phyloP scores from a whole-genome alignment of 805 yeast species.

The Ogataea degrootiae region DNA sequence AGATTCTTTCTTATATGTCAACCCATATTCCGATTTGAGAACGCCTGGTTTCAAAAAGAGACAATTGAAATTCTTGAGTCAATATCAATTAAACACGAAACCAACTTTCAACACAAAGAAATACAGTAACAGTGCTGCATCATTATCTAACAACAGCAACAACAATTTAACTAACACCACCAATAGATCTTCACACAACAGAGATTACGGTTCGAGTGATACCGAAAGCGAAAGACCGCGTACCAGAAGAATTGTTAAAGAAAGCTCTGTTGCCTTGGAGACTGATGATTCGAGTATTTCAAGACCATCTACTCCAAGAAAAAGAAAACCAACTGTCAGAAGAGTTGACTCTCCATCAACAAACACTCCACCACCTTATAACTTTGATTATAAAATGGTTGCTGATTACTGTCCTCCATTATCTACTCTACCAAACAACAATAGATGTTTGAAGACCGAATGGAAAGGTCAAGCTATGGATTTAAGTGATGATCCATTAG shows the following conservation, averaged over 20 bases:
- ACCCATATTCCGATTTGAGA: constrained; percentile 46
- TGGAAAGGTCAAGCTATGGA: constrained; percentile 99
- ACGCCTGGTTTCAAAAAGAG: constrained; percentile 40
- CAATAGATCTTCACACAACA: constrained; percentile 10
- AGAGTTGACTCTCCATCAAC: constrained; percentile 18
- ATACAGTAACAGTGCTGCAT: constrained; percentile 8
- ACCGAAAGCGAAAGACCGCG: constrained; percentile 47
- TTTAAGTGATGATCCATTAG: constrained; percentile 69
- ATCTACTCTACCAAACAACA: constrained; percentile 59
- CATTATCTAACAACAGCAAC: constrained; percentile 9
- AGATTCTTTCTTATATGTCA: constrained; percentile 42
- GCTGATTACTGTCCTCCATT: constrained; percentile 82
- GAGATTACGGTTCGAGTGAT: constrained; percentile 27
- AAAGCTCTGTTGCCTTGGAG: constrained; percentile 29
- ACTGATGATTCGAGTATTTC: constrained; percentile 26
- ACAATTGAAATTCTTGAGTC: constrained; percentile 49
- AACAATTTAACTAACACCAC: constrained; percentile 25
- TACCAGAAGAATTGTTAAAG: constrained; percentile 53
- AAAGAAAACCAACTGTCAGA: constrained; percentile 29
- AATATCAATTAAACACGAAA: constrained; percentile 36
- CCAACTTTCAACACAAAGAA: constrained; percentile 5
- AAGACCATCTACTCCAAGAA: constrained; percentile 33
- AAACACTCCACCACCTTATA: constrained; percentile 43
- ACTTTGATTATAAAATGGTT: constrained; percentile 60
- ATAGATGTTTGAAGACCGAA: constrained; percentile 77